These are phyloP conservation scores for Tuber brumale DNA, from an alignment of 495 filamentous ascomycete species.

Conservation along the genomic window DNA sequence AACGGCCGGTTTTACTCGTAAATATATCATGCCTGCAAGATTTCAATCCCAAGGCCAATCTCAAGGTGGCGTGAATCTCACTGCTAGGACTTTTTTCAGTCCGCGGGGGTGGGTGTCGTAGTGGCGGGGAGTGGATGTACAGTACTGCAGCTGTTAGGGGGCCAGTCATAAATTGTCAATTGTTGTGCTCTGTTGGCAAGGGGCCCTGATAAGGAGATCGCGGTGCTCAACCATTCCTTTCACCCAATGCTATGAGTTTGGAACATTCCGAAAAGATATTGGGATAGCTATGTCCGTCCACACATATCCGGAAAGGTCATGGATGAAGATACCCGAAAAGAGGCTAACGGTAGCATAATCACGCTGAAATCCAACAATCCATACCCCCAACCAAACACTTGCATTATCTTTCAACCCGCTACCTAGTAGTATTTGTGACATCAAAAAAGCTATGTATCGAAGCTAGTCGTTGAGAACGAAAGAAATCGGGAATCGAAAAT, in stretches of 20 bases:
- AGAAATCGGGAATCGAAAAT: neutral
- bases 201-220: neutral
- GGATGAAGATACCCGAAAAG: neutral
- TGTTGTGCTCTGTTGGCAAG: neutral
- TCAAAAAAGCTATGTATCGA: neutral
- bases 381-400: neutral
- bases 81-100: neutral
- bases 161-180: neutral
- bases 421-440: neutral
- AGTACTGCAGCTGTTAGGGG: neutral
- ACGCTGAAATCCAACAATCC: neutral
- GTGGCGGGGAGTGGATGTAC: neutral
- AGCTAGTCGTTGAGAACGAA: neutral
- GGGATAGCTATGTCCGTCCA: neutral
- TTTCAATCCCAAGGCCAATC: too few relatives aligned
- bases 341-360: neutral
- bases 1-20: too few relatives aligned
- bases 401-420: neutral
- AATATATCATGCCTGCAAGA: too few relatives aligned
- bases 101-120: neutral
- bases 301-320: neutral
- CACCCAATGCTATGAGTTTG: neutral
- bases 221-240: neutral
- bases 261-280: neutral
- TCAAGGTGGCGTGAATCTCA: neutral